Base-by-base conservation (phyloP, 2,329 filamentous ascomycete genomes). In the Pezicula carpinea region DNA sequence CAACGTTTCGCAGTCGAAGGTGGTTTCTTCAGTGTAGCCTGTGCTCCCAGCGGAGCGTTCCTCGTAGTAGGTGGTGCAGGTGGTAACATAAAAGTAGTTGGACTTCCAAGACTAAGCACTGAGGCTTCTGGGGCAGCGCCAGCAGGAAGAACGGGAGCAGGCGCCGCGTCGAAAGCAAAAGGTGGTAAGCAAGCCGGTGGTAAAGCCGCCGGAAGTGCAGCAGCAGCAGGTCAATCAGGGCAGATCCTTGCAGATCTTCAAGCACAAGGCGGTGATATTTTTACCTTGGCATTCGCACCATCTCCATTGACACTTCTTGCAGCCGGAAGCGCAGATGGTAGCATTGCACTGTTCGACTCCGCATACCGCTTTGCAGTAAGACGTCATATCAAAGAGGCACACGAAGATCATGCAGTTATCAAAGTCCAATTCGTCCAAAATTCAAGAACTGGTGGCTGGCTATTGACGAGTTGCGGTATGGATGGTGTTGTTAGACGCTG, bases 1-100 rank as follows among this genome's bases (percentile, higher is more conserved):
- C 88, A 95, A 71, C 83, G 93, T 39, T 99, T 99, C 70, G 83
- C 81, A 26, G 87, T 97, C 42, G 88, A 96, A 49, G 93, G 92
- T 19, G 93, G 93, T 1, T 74, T 99, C 1, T 97, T 90, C 76
- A 89, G 86, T 33, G 80, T 96, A 31, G 89, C 88, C 15, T 74
- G 96, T 54, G 85, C 92, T 5, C 90, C 91, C 0, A 82, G 80
- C 14, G 87, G 89, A 33, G 74, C 85, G 0, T 85, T 95, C 53
- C 82, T 90, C 1, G 92, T 89, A 0, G 88, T 89, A 1, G 93
- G 93, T 47, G 93, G 93, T 50, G 91, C 89, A 1, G 88, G 85
- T 48, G 93, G 93, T 22, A 79, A 87, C 51, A 86, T 97, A 65
- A 87, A 87, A 59, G 80, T 97, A 52, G 79, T 97, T 36, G 86